Conservation (phyloP, 2,329 filamentous ascomycete species). For the Fusarium aywerte region DNA sequence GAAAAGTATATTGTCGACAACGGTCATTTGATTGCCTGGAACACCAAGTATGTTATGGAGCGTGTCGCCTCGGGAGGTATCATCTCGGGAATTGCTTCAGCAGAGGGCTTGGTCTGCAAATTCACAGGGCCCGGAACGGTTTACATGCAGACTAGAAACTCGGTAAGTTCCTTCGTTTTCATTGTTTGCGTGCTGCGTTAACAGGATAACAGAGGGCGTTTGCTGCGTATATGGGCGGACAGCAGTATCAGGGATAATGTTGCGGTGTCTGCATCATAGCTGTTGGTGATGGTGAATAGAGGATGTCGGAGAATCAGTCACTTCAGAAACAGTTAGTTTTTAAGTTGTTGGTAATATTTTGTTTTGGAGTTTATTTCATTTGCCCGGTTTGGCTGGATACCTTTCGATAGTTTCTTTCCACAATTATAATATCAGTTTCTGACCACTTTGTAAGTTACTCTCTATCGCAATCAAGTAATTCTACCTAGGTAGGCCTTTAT, state of each 20-base stretch:
- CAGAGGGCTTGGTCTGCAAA: conserved; percentile 92
- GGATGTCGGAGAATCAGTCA: neutral
- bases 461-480: neutral
- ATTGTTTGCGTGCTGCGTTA: neutral
- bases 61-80: conserved; percentile 90
- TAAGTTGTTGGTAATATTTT: neutral
- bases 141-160: conserved; percentile 92
- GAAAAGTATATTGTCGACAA: conserved; percentile 95
- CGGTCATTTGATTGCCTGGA: conserved; percentile 95
- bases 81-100: conserved; percentile 84
- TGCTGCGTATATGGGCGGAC: conserved; percentile 62
- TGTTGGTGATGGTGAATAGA: neutral
- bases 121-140: conserved; percentile 92
- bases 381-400: conserved; percentile 23
- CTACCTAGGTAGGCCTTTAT: neutral
- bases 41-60: conserved; percentile 92
- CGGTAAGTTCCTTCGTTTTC: conserved; percentile 59
- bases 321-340: neutral
- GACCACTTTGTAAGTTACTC: neutral
- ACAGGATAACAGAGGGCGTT: conserved; percentile 59
- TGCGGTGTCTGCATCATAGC: neutral
- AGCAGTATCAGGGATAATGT: conserved; percentile 51
- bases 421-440: neutral
- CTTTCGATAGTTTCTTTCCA: conserved; percentile 10
- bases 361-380: conserved; percentile 23